Base-by-base conservation (phyloP, 805 yeast genomes). In the Wickerhamiella galacta region DNA sequence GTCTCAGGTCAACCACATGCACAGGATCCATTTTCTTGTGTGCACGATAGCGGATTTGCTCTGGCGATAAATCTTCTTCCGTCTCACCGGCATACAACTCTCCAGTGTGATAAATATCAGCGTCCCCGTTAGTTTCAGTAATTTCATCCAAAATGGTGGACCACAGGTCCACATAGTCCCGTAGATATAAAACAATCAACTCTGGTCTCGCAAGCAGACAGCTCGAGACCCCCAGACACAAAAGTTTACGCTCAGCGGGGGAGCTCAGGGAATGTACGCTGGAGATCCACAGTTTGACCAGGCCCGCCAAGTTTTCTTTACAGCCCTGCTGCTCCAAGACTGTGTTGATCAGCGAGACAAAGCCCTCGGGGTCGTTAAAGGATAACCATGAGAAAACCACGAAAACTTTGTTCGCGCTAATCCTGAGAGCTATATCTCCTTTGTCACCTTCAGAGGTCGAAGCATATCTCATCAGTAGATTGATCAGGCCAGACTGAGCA, bases 161-260 rank as follows among this genome's bases (percentile, higher is more conserved):
- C 70, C 71, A 65, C 5, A 64, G 41, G 3, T 60, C 52, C 4
- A 68, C 51, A 8, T 58, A 43, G 3, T 49, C 47, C 2, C 18
- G 27, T 19, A 33, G 23, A 16, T 15, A 16, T 15, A 21, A 19
- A 16, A 12, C n/a, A 22, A 39, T 30, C 12, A 39, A 28, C n/a
- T 28, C 30, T 2, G 46, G 45, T 16, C 25, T 14, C 8, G 32
- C 34, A 9, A 26, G 11, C 11, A 39, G 25, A 12, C 37, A 16
- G 6, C 39, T 35, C 3, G 46, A 28, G 9, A 38, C 22, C 0
- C 80, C 90, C 37, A 80, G 51, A 3, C 73, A 56, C 41, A 68
- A 71, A 33, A 75, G 57, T 52, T 87, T 87, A 39, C 77, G 70
- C 42, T 72, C 70, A 38, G 80, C 64, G 1, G 93, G 85, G 45